Evolutionary conservation across 768 basidiomycete genomes (phyloP), one percentile per base, ranked within the genome.

Genomic region (Trametes maxima): DNA sequence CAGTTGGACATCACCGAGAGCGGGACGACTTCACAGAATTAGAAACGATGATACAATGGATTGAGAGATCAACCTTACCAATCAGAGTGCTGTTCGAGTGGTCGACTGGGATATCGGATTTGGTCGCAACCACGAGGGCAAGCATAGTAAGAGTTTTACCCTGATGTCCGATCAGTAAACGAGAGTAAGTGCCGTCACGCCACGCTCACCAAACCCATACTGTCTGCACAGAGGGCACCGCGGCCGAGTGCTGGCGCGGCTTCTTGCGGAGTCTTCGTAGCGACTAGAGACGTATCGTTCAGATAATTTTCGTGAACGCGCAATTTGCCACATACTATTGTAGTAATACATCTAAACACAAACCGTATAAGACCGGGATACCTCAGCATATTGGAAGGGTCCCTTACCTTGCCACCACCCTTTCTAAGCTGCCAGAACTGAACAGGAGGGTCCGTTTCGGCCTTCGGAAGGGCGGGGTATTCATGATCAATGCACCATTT

Each of bases 61-160:
- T 47, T 13, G 24, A 49, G 11, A 46, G 54, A 19, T 42, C n/a
- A 28, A 63, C 63, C 80, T 53, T 65, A 90, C 94, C 90, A 25
- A 97, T 89, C 35, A 97, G 80, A 0, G 95, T 95, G 43, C 84
- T 76, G 45, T 85, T 85, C 45, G 83, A 86, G 67, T 80, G 85
- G 3, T 79, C 81, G 1, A 70, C 59, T 0, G 85, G 79, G 13
- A 81, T 64, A 45, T 95, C 89, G 11, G 79, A 69, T 70, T 87
- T 89, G 2, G 94, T 95, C 1, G 90, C 86, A 25, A 95, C 73
- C 42, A 94, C 81, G 16, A 97, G 78, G 5, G 93, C 80, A 42
- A 97, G 76, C 83, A 94, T 93, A 0, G 92, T 94, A 43, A 97
- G 77, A 0, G 95, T 97, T 79, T 96, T 97, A 0, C 95, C 95